Percentiles rank a stretch among this genome's conserved stretches.
phyloP scores from a whole-genome alignment of 1,139 yeast species.

The Casaregolazyma lundiana region DNA sequence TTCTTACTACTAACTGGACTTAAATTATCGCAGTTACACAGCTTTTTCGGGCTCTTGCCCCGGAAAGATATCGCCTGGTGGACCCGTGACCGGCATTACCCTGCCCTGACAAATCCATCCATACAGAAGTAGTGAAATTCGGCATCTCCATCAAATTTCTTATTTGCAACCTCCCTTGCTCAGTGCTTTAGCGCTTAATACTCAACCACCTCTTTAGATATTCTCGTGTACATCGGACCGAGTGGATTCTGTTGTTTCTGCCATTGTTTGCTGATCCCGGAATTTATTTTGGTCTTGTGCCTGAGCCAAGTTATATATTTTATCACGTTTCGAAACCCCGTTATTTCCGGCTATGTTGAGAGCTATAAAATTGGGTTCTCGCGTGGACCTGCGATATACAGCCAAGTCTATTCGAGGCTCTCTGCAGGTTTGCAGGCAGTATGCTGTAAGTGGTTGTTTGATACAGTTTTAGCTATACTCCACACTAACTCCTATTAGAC shows the following conservation, averaged over 20 bases:
- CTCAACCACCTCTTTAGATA: background rate
- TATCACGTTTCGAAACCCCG: too few relatives aligned
- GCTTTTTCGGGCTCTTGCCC: too few relatives aligned
- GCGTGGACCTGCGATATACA: conserved; percentile 14
- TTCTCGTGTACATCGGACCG: background rate
- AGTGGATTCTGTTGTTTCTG: background rate
- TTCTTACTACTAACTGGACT: too few relatives aligned
- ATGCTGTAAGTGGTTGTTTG: conserved; percentile 18
- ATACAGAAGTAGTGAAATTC: background rate
- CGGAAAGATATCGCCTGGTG: too few relatives aligned
- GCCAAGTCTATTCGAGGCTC: conserved; percentile 12
- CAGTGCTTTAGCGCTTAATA: background rate
- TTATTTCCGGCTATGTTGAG: conserved; percentile 18
- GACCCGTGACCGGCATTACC: background rate
- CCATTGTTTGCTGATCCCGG: background rate
- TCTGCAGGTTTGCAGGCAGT: conserved; percentile 14
- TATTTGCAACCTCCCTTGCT: background rate
- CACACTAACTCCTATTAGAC: background rate
- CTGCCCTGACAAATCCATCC: background rate
- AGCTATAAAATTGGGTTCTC: conserved; percentile 19
- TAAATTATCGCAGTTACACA: too few relatives aligned
- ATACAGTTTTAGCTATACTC: background rate
- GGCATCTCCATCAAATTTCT: background rate
- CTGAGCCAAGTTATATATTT: too few relatives aligned
- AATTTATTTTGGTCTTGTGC: conserved; percentile 1